phyloP scores from a whole-genome alignment of 371 early-diverging fungal genomes.

The Actinomortierella ambigua region DNA sequence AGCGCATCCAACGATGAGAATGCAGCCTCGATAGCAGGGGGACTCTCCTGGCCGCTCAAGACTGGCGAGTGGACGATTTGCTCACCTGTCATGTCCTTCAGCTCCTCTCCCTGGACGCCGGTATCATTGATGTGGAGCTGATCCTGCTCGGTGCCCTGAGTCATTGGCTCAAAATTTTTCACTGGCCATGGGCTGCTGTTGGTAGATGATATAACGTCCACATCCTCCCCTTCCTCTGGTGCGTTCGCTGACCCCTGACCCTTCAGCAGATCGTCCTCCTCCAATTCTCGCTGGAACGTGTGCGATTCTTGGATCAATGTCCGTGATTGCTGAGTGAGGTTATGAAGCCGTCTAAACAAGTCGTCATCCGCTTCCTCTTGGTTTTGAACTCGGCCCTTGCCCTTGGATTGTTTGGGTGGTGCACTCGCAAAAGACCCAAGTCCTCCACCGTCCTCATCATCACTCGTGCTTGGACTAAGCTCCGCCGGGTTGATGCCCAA shows the following conservation, averaged over 20 bases:
- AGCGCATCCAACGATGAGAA: not conserved
- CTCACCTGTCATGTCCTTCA: no score
- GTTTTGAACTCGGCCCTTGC: conserved; percentile 8
- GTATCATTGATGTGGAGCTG: conserved; percentile 5
- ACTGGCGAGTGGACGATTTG: not conserved
- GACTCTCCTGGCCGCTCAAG: not conserved
- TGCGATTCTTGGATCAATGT: conserved; percentile 7
- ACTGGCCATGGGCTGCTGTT: not conserved
- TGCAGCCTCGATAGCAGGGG: not conserved
- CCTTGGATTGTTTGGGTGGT: conserved; percentile 18
- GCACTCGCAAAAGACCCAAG: not conserved
- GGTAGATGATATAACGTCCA: not conserved
- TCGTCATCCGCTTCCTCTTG: conserved; percentile 20
- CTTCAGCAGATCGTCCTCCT: not conserved
- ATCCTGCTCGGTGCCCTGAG: conserved; percentile 25
- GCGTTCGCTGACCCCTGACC: not conserved
- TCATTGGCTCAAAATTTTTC: conserved; percentile 25
- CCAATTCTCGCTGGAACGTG: not conserved
- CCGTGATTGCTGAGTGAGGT: conserved; percentile 29
- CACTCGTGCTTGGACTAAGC: conserved; percentile 8
- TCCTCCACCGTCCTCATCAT: conserved; percentile 5
- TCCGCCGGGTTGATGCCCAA: conserved; percentile 34
- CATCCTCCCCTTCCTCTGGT: conserved; percentile 3
- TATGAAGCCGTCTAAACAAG: conserved; percentile 28
- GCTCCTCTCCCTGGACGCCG: not conserved